These are phyloP conservation scores for Coccomyxa subellipsoidea DNA, from an alignment of 163 green algal species.

Conservation along the genomic window DNA sequence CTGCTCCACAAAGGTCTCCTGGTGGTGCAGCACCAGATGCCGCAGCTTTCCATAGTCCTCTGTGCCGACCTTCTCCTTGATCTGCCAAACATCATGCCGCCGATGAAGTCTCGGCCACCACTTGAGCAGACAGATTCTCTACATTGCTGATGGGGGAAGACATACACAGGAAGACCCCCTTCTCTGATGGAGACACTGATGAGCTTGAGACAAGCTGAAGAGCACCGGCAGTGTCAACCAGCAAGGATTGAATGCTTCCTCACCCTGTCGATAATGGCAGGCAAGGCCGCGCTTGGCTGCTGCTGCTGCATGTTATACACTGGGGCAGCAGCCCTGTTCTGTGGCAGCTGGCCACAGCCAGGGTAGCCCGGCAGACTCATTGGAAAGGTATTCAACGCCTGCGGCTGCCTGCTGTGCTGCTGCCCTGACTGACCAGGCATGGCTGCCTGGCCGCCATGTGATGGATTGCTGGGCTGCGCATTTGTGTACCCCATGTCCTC, in stretches of 20 bases:
- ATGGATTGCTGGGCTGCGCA: background rate
- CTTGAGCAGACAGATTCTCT: no score
- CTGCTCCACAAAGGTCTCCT: constrained; percentile 2
- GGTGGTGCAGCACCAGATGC: background rate
- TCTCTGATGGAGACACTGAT: no score
- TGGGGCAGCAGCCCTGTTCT: background rate
- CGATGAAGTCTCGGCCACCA: background rate
- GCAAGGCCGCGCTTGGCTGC: background rate
- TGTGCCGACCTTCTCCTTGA: background rate
- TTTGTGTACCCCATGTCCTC: background rate
- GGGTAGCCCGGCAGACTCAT: background rate
- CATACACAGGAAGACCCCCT: no score
- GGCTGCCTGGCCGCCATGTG: background rate
- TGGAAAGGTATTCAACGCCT: background rate
- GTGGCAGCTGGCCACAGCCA: background rate
- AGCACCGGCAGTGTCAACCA: no score
- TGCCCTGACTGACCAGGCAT: background rate
- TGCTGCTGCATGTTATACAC: background rate
- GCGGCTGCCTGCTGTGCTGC: background rate
- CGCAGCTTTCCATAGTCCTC: background rate
- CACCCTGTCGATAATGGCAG: no score
- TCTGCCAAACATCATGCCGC: background rate
- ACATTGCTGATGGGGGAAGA: no score
- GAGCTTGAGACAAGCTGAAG: no score
- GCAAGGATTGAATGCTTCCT: no score